A percentile compares a stretch with the other conserved stretches of the same genome.
Evolutionary conservation across 2,329 filamentous ascomycete species (phyloP).

Genomic region (Thelonectria blattea): DNA sequence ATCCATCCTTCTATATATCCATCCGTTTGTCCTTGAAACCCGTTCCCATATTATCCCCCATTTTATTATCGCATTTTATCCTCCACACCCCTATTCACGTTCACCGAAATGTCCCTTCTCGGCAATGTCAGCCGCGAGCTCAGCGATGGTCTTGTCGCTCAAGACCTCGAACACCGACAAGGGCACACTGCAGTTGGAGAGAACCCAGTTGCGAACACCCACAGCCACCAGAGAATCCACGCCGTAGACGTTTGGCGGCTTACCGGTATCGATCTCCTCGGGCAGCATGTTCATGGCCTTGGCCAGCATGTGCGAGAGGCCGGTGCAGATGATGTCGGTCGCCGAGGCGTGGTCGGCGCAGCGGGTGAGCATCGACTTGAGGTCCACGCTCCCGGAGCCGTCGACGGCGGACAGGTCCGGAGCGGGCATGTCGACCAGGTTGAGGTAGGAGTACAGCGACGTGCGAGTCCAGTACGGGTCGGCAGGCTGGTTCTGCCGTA

Average conservation of each 20-base stretch:
- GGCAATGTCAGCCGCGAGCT: constrained; percentile 47
- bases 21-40: too few relatives aligned
- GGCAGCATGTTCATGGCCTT: constrained; percentile 53
- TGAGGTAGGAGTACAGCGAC: constrained; percentile 55
- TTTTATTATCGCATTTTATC: not conserved
- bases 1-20: too few relatives aligned
- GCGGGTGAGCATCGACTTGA: constrained; percentile 43
- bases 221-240: constrained; percentile 61
- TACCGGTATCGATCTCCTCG: constrained; percentile 51
- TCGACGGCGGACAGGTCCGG: constrained; percentile 34
- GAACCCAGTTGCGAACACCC: constrained; percentile 59
- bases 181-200: constrained; percentile 50
- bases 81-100: constrained; percentile 1
- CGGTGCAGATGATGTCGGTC: constrained; percentile 43
- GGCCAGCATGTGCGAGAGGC: constrained; percentile 49
- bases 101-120: constrained; percentile 41
- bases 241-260: constrained; percentile 53
- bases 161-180: constrained; percentile 56
- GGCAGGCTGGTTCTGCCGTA: constrained; percentile 56
- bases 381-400: constrained; percentile 29
- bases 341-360: constrained; percentile 40
- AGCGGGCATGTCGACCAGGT: constrained; percentile 53
- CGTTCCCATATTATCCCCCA: not conserved
- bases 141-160: constrained; percentile 48
- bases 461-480: constrained; percentile 62